Percentiles rank a stretch among this genome's conserved stretches.
Evolutionary conservation across 2,329 filamentous ascomycete species (phyloP).

Genomic region (Fonsecaea pedrosoi): DNA sequence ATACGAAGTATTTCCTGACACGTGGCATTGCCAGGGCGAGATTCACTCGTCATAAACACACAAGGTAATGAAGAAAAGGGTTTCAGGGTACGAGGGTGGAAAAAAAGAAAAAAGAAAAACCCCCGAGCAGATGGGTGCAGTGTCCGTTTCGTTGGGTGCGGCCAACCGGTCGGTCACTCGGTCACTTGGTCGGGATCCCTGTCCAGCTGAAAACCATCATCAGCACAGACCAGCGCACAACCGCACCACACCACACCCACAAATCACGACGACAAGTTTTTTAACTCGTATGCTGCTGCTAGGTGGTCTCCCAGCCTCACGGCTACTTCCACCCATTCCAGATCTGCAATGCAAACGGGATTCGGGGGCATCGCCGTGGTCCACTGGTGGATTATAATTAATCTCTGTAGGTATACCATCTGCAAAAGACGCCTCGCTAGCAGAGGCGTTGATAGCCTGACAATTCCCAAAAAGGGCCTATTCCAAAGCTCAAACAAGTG

Average conservation of each 20-base stretch:
- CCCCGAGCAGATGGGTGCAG: background rate
- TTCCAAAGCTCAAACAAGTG: background rate
- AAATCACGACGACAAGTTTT: background rate
- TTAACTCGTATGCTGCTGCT: no score
- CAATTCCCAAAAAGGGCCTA: background rate
- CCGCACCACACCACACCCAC: background rate
- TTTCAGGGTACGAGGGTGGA: background rate
- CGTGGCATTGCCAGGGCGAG: background rate
- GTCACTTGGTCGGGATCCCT: constrained; percentile 2
- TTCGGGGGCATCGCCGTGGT: background rate
- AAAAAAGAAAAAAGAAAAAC: background rate
- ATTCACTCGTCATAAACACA: no score
- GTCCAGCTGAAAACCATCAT: constrained; percentile 11
- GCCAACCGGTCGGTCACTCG: no score
- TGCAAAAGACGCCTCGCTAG: background rate
- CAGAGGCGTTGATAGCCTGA: background rate
- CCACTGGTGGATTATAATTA: background rate
- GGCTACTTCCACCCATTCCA: background rate
- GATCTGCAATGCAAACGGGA: background rate
- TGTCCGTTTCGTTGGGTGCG: background rate
- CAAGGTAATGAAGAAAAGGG: no score
- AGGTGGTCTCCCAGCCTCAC: no score
- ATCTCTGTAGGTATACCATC: background rate
- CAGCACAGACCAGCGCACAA: background rate
- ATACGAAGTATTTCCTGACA: background rate